phyloP scores from a whole-genome alignment of 2,329 filamentous ascomycete species.

The Aureobasidium vineae region DNA sequence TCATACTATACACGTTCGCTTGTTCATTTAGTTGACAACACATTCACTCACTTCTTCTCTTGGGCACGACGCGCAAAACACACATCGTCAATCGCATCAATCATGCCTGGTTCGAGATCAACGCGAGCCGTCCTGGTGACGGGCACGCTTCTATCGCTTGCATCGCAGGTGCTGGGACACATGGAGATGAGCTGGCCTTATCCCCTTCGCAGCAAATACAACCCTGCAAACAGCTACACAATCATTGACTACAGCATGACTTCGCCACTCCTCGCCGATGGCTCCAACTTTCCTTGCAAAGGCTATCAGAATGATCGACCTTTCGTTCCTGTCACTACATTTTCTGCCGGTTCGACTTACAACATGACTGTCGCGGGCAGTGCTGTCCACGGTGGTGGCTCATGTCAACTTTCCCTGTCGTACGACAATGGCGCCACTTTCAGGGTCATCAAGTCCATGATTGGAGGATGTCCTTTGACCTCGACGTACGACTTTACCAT shows the following conservation, averaged over 20 bases:
- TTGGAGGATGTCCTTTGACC: conserved; percentile 55
- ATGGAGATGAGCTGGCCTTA: conserved; percentile 58
- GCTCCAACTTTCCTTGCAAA: conserved; percentile 74
- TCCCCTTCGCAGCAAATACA: conserved; percentile 53
- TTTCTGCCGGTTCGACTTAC: conserved; percentile 61
- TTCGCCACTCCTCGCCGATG: conserved; percentile 59
- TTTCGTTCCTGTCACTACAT: conserved; percentile 59
- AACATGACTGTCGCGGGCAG: conserved; percentile 63
- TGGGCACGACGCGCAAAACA: neutral
- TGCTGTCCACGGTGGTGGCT: conserved; percentile 64
- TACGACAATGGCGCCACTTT: conserved; percentile 70
- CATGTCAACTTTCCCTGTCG: conserved; percentile 72
- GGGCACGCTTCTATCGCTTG: conserved; percentile 22
- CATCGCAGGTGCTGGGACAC: conserved; percentile 39
- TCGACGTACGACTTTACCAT: conserved; percentile 64
- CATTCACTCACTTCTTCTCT: neutral
- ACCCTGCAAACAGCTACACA: conserved; percentile 47
- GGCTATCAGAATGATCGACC: conserved; percentile 55
- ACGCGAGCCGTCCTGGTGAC: conserved; percentile 24
- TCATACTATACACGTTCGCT: conserved; percentile 4
- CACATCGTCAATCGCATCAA: conserved; percentile 7
- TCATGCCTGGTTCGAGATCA: conserved; percentile 9
- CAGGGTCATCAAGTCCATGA: conserved; percentile 64
- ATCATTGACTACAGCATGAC: conserved; percentile 69
- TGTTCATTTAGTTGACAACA: neutral